Base-by-base conservation (phyloP, 805 yeast species). In the Saturnispora zaruensis region DNA sequence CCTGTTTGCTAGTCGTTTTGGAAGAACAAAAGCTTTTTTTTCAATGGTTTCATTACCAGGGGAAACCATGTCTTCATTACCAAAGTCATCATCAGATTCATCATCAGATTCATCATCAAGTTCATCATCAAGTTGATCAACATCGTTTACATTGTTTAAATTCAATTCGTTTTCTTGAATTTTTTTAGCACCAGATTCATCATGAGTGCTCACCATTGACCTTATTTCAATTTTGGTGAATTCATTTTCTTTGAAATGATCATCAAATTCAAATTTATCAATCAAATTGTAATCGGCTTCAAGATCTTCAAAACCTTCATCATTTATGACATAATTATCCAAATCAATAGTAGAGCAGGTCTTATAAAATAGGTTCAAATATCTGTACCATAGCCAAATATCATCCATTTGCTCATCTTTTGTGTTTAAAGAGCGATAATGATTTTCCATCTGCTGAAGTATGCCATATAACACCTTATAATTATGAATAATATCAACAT, bases 281-380 rank as follows among this genome's bases (percentile, higher is more conserved):
- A 59, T 60, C 38, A 66, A 47, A 46, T 66, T 63, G 46, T 64
- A 65, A 44, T 59, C 59, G 1, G 60, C 52, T 23, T 58, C 57
- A 1, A 66, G 41, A 56, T 77, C 82, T 52, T 70, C 71, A 54
- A 74, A 75, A n/a, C 73, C 71, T 34, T 60, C 64, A 9, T 66
- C 71, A 30, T 58, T 54, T n/a, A 77, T 71, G 23, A 68, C 57
- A 57, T 76, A 78, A 55, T 75, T 74, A 52, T 70, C 68, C 13
- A 68, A 56, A 56, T 74, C 78, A 37, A 78, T 72, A 1, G 74
- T 66, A 38, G 76, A 75, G 1, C 82, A 76, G 11, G 79, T 70
- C 51, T 65, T 71, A 57, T 65, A 77, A 48, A 74, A 69, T 14
- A 70, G 56, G 52, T 64, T 57, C 53, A 67, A 55, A 44, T 63